Conservation (phyloP, 768 basidiomycete genomes). For the Suillus subalutaceus region DNA sequence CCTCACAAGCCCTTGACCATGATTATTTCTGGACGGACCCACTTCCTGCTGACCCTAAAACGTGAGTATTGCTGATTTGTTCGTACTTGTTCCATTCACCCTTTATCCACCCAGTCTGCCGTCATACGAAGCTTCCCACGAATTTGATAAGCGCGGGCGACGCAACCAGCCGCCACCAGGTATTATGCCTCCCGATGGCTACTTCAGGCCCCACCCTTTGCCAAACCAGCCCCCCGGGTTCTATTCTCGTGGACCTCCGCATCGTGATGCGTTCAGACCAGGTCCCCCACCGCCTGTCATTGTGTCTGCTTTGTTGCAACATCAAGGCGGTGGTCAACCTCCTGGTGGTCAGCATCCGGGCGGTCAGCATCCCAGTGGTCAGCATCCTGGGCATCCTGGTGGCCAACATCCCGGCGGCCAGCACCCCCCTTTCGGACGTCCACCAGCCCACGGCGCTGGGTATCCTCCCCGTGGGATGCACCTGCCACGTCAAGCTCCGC, state of each 20-base stretch:
- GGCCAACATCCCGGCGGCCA: constrained; percentile 13
- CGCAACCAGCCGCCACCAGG: constrained; percentile 39
- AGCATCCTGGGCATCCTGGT: constrained; percentile 8
- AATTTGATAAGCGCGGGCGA: constrained; percentile 76
- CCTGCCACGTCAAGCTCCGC: constrained; percentile 2
- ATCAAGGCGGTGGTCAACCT: constrained; percentile 8
- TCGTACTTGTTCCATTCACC: not conserved
- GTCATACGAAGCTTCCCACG: constrained; percentile 80
- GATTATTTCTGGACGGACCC: constrained; percentile 96
- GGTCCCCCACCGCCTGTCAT: constrained; percentile 32
- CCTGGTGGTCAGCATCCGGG: not conserved
- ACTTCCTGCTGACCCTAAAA: constrained; percentile 80
- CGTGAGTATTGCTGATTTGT: constrained; percentile 45
- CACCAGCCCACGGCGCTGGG: constrained; percentile 4
- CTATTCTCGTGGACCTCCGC: constrained; percentile 40
- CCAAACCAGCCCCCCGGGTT: constrained; percentile 28
- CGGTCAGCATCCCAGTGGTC: not conserved
- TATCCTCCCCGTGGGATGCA: constrained; percentile 2
- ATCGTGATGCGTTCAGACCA: constrained; percentile 36
- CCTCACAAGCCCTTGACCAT: constrained; percentile 85
- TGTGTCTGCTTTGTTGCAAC: constrained; percentile 35
- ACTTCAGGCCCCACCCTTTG: constrained; percentile 23
- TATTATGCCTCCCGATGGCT: constrained; percentile 25
- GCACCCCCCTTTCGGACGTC: constrained; percentile 8
- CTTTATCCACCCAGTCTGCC: constrained; percentile 52